These are phyloP conservation scores for Chlorella ohadii DNA, from an alignment of 139 green algal species.

Conservation along the genomic window DNA sequence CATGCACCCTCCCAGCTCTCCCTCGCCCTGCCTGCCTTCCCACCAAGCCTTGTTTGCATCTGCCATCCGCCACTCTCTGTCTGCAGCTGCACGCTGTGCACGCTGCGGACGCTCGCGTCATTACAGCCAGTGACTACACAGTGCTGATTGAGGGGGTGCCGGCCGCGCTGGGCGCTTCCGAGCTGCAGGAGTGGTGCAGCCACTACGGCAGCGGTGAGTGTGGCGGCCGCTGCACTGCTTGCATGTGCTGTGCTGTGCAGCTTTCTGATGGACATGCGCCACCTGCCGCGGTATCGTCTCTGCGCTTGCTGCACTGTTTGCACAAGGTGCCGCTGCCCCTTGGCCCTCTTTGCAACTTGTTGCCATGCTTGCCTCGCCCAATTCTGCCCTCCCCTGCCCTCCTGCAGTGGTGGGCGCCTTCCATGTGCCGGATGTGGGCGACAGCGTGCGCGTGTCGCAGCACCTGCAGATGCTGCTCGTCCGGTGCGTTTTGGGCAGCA, in stretches of 20 bases:
- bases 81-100: conserved; percentile 36
- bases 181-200: conserved; percentile 47
- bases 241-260: background rate
- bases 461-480: conserved; percentile 26
- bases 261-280: too few species aligned
- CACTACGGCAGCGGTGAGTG: conserved; percentile 57
- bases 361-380: too few species aligned
- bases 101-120: conserved; percentile 41
- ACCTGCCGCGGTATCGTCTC: background rate
- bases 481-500: background rate
- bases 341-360: too few species aligned
- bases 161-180: background rate
- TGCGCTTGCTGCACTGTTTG: too few species aligned
- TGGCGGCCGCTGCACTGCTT: background rate
- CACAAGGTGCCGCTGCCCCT: too few species aligned
- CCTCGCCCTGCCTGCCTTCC: too few species aligned
- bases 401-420: conserved; percentile 37
- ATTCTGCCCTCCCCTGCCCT: too few species aligned
- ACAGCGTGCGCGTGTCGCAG: conserved; percentile 31
- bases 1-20: too few species aligned
- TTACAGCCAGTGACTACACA: conserved; percentile 59
- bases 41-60: too few species aligned
- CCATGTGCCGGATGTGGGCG: conserved; percentile 30
- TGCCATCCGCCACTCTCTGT: too few species aligned
- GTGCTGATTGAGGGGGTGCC: conserved; percentile 43